Base-by-base conservation (phyloP, 2,329 filamentous ascomycete species). In the Pseudocercospora macadamiae region DNA sequence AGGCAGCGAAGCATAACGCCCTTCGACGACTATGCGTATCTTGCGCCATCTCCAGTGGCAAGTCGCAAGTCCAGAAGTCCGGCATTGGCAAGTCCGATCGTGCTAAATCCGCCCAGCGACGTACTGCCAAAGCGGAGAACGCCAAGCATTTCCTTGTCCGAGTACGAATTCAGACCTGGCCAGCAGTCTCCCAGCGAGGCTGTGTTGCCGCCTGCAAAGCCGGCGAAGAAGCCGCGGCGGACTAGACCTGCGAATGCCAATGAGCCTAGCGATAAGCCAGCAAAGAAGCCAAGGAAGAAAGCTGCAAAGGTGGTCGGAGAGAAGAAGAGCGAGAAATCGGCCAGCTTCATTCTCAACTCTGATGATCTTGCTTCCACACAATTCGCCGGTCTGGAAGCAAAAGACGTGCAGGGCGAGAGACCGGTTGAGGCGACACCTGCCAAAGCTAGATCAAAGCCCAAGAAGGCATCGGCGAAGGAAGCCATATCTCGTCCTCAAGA, bases 291-390 rank as follows among this genome's bases (percentile, higher is more conserved):
- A 9, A 56, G 56, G 14, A 61, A 64, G 51, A 52, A 53, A 37
- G 30, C 49, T 9, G 47, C 52, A 10, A 62, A 60, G 32, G 34
- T 36, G 2, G 36, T 49, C 12, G 18, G 37, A 4, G 37, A 39
- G 19, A 65, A 62, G 62, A 51, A 55, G 18, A 30, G 64, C 7
- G 52, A 59, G 9, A 71, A 70, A 52, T 71, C 68, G 3, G 68
- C 61, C 28, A 65, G 64, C 5, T 65, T 69, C 39, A 65, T 71
- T 7, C 44, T 71, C 23, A 67, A 71, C 42, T 70, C 68, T 2
- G 68, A 71, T 42, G 68, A 71, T 39, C 57, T 56, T 34, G 62
- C 54, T 12, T 54, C 57, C 18, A 64, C 58, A 23, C 58, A 60
- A 34, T 60, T 60, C 19, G 57, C 57, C 14, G 57, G 32, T 3